Conservation (phyloP, 2,329 filamentous ascomycete genomes). For the Achaetomium macrosporum region DNA sequence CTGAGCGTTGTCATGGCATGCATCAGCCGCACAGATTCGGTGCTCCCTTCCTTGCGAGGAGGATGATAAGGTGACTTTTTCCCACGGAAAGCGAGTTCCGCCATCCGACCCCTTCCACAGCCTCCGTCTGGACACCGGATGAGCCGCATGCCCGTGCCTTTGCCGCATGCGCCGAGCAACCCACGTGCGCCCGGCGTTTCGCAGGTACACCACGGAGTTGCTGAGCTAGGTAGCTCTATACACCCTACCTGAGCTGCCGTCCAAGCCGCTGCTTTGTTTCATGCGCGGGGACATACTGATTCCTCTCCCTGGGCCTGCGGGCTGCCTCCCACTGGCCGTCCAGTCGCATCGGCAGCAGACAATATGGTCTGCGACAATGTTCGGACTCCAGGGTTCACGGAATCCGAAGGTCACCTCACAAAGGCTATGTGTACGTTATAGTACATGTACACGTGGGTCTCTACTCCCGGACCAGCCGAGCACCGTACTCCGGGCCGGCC, state of each 20-base stretch:
- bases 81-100: conserved; percentile 15
- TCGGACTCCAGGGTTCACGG: not conserved
- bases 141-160: conserved; percentile 10
- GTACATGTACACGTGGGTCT: not conserved
- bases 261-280: conserved; percentile 11
- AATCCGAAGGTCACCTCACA: not conserved
- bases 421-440: too few species aligned
- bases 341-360: not conserved
- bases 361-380: not conserved
- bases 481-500: not conserved
- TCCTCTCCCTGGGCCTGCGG: conserved; percentile 2
- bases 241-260: not conserved
- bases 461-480: not conserved
- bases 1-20: conserved; percentile 22
- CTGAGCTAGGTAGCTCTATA: too few species aligned
- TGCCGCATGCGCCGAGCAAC: not conserved
- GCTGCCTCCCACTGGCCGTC: conserved; percentile 11
- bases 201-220: not conserved
- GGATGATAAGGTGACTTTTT: not conserved
- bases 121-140: conserved; percentile 14
- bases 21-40: conserved; percentile 2
- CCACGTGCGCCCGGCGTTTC: not conserved
- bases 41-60: not conserved
- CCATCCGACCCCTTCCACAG: conserved; percentile 14
- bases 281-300: conserved; percentile 1